Conservation (phyloP, 495 filamentous ascomycete genomes). For the Daldinia childiae region DNA sequence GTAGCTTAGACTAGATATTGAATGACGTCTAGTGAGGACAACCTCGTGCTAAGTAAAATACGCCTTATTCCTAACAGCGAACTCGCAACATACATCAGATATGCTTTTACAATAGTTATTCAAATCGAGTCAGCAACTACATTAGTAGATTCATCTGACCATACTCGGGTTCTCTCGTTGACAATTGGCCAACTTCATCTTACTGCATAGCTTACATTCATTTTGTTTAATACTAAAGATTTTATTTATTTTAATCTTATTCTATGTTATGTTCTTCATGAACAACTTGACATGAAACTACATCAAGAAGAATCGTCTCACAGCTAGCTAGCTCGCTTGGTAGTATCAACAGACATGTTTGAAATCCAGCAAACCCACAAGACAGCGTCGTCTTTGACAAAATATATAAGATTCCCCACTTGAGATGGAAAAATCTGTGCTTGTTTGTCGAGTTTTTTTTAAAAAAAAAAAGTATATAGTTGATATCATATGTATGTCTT, state of each 20-base stretch:
- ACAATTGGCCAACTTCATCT: constrained; percentile 2
- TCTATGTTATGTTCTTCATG: constrained; percentile 5
- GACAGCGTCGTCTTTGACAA: constrained; percentile 3
- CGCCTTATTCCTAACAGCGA: not conserved
- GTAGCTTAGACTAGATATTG: not conserved
- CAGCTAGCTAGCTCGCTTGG: constrained; percentile 13
- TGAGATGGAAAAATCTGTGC: constrained; percentile 15
- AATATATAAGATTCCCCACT: constrained; percentile 7
- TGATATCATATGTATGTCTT: constrained; percentile 21
- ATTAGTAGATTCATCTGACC: not conserved
- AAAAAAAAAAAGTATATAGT: constrained; percentile 3
- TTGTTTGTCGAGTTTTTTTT: constrained; percentile 14
- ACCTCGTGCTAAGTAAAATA: not conserved
- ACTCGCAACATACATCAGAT: not conserved
- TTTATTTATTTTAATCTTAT: not conserved
- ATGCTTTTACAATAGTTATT: not conserved
- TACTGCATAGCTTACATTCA: not conserved
- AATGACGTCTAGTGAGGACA: not conserved
- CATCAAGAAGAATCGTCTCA: constrained; percentile 10
- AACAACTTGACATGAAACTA: constrained; percentile 13
- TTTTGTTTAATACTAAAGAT: not conserved
- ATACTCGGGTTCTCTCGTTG: not conserved
- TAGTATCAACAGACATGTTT: constrained; percentile 41
- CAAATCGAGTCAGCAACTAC: not conserved
- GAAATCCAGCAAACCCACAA: constrained; percentile 32